Evolutionary conservation across 208 protist species (phyloP).

Genomic region (Dictyostelium gargantuum): DNA sequence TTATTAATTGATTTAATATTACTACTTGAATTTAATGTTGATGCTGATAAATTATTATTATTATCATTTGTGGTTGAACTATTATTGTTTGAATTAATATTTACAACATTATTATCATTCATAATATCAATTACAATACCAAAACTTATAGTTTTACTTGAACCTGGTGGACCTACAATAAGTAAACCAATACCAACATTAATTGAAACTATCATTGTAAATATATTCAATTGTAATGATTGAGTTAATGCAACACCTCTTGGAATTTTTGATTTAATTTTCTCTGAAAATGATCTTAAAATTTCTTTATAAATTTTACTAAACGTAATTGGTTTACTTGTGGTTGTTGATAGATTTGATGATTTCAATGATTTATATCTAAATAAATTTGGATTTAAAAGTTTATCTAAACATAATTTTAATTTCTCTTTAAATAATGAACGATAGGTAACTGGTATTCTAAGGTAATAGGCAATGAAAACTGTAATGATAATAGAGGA

Average conservation of each 20-base stretch:
- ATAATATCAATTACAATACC: slow-evolving; percentile 74
- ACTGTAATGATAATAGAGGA: background rate
- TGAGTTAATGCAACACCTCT: slow-evolving; percentile 71
- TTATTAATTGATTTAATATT: background rate
- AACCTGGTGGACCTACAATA: slow-evolving; percentile 79
- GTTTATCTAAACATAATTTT: slow-evolving; percentile 1
- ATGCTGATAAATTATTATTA: background rate
- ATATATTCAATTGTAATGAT: slow-evolving; percentile 77
- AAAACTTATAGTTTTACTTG: slow-evolving; percentile 73
- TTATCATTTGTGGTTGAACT: background rate
- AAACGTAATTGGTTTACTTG: background rate
- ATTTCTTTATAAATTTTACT: background rate
- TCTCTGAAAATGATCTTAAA: background rate
- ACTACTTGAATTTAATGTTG: background rate
- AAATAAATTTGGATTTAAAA: slow-evolving; percentile 3
- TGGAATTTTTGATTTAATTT: slow-evolving; percentile 3
- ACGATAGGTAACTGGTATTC: background rate
- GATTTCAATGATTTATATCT: background rate
- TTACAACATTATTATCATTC: slow-evolving; percentile 58
- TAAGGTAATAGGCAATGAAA: background rate
- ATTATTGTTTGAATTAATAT: background rate
- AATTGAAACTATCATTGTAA: slow-evolving; percentile 68
- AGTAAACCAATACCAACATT: slow-evolving; percentile 70
- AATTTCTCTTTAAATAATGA: background rate
- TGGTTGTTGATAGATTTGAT: background rate